phyloP scores from a whole-genome alignment of 129 eudicot genomes.

The Gnaphalium uliginosum region DNA sequence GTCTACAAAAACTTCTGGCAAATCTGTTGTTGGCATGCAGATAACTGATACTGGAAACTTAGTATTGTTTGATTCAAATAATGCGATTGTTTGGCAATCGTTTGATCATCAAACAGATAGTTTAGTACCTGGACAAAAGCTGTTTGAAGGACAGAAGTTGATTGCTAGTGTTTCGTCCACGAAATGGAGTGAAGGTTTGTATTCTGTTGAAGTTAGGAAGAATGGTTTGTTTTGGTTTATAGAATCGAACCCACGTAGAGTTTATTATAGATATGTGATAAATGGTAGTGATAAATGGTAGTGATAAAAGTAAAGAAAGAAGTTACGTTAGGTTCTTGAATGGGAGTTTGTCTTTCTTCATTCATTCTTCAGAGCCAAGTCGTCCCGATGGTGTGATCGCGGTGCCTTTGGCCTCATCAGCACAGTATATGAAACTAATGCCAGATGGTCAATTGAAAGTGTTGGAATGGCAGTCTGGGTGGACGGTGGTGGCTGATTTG shows the following conservation, averaged over 20 bases:
- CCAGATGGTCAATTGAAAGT: slow-evolving; percentile 35
- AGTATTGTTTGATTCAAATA: slow-evolving; percentile 20
- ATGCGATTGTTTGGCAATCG: slow-evolving; percentile 24
- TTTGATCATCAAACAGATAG: slow-evolving; percentile 33
- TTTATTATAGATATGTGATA: not conserved
- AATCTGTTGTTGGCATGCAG: slow-evolving; percentile 28
- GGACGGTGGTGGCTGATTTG: slow-evolving; percentile 3
- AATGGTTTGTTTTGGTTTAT: slow-evolving; percentile 22
- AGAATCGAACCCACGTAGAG: slow-evolving; percentile 20
- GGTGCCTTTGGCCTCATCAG: slow-evolving; percentile 4
- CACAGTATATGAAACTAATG: slow-evolving; percentile 31
- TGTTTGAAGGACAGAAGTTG: slow-evolving; percentile 19
- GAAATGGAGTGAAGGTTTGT: slow-evolving; percentile 21
- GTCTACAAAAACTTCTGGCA: slow-evolving; percentile 25
- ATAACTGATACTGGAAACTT: slow-evolving; percentile 26
- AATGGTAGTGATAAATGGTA: not conserved
- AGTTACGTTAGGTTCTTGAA: slow-evolving; percentile 26
- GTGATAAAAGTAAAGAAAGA: not conserved
- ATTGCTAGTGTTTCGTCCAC: slow-evolving; percentile 24
- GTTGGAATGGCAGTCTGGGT: not conserved
- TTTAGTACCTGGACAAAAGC: slow-evolving; percentile 32
- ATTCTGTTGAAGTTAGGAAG: not conserved
- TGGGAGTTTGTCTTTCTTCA: slow-evolving; percentile 20
- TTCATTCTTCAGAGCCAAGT: slow-evolving; percentile 3
- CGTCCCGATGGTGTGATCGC: not conserved